Conservation (phyloP, 768 basidiomycete species). For the Amanita subjunquillea region DNA sequence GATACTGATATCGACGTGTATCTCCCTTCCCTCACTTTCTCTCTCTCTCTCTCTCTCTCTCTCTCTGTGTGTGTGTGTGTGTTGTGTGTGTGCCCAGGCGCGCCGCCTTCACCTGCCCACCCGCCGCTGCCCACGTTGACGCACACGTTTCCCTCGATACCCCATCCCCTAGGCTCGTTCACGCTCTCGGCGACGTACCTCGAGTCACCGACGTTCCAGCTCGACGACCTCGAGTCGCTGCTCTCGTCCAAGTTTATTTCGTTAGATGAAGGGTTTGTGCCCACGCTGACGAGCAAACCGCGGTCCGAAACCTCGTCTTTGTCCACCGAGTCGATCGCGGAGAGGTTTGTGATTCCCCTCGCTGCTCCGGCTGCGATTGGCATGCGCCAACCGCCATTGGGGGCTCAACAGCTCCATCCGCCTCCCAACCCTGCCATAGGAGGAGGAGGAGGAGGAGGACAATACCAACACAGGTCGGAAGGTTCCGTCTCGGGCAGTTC, state of each 20-base stretch:
- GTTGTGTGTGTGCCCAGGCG: conserved; percentile 16
- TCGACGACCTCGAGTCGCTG: conserved; percentile 70
- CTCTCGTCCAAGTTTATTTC: conserved; percentile 66
- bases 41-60: no score
- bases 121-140: conserved; percentile 34
- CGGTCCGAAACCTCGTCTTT: neutral
- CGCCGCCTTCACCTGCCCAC: conserved; percentile 26
- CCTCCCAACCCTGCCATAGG: neutral
- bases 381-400: neutral
- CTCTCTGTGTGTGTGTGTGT: no score
- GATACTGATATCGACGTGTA: neutral
- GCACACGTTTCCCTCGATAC: conserved; percentile 55
- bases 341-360: neutral
- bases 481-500: neutral
- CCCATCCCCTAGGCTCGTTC: conserved; percentile 59
- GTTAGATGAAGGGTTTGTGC: conserved; percentile 62
- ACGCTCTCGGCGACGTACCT: conserved; percentile 57
- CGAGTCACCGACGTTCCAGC: conserved; percentile 53
- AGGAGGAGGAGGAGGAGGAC: no score
- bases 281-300: conserved; percentile 44
- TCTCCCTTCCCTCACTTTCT: neutral
- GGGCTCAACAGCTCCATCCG: neutral
- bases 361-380: neutral
- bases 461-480: neutral
- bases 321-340: neutral